Conservation (phyloP, 2,329 filamentous ascomycete genomes). For the Colletotrichum higginsianum region DNA sequence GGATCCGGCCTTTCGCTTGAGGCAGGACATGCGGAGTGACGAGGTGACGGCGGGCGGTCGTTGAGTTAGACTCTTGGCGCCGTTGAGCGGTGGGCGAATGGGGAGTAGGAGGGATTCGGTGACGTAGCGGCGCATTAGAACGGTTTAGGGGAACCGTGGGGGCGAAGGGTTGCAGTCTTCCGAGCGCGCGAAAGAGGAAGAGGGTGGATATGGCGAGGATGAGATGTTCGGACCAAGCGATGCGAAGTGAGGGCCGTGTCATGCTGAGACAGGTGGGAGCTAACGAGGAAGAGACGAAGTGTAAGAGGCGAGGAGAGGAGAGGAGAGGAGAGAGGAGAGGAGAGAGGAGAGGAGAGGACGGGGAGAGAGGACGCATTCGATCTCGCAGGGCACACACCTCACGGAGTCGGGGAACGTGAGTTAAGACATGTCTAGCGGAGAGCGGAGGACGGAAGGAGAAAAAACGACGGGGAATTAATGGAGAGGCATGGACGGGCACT, state of each 20-base stretch:
- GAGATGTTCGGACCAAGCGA: slow-evolving; percentile 28
- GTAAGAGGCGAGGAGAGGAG: neutral
- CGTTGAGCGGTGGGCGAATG: slow-evolving; percentile 25
- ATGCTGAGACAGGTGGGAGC: slow-evolving; percentile 18
- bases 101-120: slow-evolving; percentile 15
- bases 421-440: slow-evolving; percentile 14
- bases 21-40: slow-evolving; percentile 33
- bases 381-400: neutral
- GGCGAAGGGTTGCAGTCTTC: neutral
- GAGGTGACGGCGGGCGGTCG: slow-evolving; percentile 33
- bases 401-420: slow-evolving; percentile 1
- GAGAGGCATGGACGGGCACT: slow-evolving; percentile 12
- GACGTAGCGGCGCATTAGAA: slow-evolving; percentile 34
- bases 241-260: slow-evolving; percentile 11
- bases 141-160: slow-evolving; percentile 4
- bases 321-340: slow-evolving; percentile 9
- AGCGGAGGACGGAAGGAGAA: slow-evolving; percentile 10
- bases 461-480: neutral
- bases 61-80: slow-evolving; percentile 42
- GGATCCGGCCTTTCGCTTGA: neutral
- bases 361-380: neutral
- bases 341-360: neutral
- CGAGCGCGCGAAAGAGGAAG: too few species aligned
- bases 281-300: slow-evolving; percentile 1
- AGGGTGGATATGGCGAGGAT: slow-evolving; percentile 6